Base-by-base conservation (phyloP, 2,329 filamentous ascomycete genomes). In the Penicillium nordicum region DNA sequence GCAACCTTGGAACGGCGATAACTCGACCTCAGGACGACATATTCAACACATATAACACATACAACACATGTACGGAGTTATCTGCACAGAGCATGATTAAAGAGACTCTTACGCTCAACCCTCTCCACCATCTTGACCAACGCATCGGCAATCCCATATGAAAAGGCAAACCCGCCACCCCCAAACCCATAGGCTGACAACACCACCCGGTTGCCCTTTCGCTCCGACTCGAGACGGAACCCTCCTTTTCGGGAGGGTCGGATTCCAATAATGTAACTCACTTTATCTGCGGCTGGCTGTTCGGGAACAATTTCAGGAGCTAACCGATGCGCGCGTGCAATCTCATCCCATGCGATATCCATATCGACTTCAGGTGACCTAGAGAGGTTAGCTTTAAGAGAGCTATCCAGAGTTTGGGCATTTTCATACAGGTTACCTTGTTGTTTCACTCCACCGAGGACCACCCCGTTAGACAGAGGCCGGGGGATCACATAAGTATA, bases 401-500 rank as follows among this genome's bases (percentile, higher is more conserved):
- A 27, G 18, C n/a, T 27, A 11, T 12, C 12, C 23, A 21, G 46
- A 14, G 34, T 12, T 18, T 18, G 11, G n/a, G n/a, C 5, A 8
- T 23, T 16, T 30, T 5, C 67, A 53, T 57, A 74, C 72, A 73
- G 53, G 18, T 67, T 67, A 21, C 67, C 69, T 45, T 62, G 59
- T 48, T 74, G 68, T 41, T 73, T 74, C 43, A 73, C 69, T 1
- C 72, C 72, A 14, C 72, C 72, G 5, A 75, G 49, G 0, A 75
- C 63, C 4, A 75, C 63, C 4, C 70, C 72, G 2, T 65, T 55
- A 1, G 72, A 71, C 10, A 67, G 42, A 3, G 72, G 70, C 16
- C 72, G 69, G 23, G 72, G 72, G 12, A 75, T 74, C 27, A 75
- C 63, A 57, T 75, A 74, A 23, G 72, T 74, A 47, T 75, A 75